These are phyloP conservation scores for Albizia julibrissin DNA, from an alignment of 306 rosid genomes.

Conservation along the genomic window DNA sequence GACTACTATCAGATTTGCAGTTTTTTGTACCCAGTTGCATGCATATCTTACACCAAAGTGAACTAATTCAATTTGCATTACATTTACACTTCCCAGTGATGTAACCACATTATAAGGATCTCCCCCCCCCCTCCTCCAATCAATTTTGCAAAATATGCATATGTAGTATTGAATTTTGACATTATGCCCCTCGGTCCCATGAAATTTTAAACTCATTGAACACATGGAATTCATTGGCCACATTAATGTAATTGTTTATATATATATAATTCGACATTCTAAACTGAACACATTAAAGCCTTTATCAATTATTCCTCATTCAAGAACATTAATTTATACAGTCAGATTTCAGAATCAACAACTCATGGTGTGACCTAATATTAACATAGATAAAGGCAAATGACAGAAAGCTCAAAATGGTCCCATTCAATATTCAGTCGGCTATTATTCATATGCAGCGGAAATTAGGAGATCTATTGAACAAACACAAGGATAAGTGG, in stretches of 20 bases:
- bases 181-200: neutral
- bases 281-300: neutral
- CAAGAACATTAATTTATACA: neutral
- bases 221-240: neutral
- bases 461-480: constrained; percentile 4
- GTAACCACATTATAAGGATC: neutral
- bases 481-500: constrained; percentile 15
- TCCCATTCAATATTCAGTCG: neutral
- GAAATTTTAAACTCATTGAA: neutral
- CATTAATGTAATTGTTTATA: neutral
- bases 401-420: constrained; percentile 2
- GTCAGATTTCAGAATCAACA: neutral
- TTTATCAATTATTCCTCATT: neutral
- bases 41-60: constrained; percentile 15
- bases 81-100: neutral
- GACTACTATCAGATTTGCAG: constrained; percentile 21
- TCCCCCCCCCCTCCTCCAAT: neutral
- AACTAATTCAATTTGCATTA: neutral
- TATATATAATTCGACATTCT: neutral
- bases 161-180: neutral
- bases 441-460: constrained; percentile 5
- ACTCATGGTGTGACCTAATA: constrained; percentile 1
- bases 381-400: constrained; percentile 9
- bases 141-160: neutral
- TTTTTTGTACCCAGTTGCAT: constrained; percentile 24